These are phyloP conservation scores for Tuber aestivum DNA, from an alignment of 495 filamentous ascomycete genomes.

Conservation along the genomic window DNA sequence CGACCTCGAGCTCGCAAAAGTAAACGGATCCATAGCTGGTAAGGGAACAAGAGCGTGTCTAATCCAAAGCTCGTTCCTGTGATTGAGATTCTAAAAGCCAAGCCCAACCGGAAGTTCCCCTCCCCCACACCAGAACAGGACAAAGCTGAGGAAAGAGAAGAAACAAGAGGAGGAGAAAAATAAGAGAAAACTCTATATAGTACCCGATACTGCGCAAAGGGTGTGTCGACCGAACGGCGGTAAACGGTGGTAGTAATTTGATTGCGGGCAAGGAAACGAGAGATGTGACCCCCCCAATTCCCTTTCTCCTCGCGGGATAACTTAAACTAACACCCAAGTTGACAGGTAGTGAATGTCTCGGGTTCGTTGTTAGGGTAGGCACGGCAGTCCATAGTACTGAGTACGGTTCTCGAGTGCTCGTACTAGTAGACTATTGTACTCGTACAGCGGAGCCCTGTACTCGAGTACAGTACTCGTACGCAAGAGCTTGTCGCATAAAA, in stretches of 20 bases:
- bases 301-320: neutral
- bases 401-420: too few relatives aligned
- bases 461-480: too few relatives aligned
- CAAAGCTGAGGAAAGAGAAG: slow-evolving; percentile 1
- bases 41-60: slow-evolving; percentile 15
- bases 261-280: neutral
- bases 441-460: too few relatives aligned
- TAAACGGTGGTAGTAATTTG: neutral
- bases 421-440: too few relatives aligned
- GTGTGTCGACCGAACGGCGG: neutral
- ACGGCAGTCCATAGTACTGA: neutral
- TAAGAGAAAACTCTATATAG: slow-evolving; percentile 14
- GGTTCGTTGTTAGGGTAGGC: neutral
- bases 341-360: neutral
- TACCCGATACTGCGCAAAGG: neutral
- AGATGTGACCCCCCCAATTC: neutral
- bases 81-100: neutral
- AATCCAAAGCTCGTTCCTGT: neutral
- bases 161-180: neutral
- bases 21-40: slow-evolving; percentile 77
- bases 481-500: neutral
- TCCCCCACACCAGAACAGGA: neutral
- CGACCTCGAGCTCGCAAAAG: slow-evolving; percentile 78
- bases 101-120: neutral
- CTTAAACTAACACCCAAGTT: neutral